Base-by-base conservation (phyloP, 441 rosid genomes). In the Macaranga tanarius region DNA sequence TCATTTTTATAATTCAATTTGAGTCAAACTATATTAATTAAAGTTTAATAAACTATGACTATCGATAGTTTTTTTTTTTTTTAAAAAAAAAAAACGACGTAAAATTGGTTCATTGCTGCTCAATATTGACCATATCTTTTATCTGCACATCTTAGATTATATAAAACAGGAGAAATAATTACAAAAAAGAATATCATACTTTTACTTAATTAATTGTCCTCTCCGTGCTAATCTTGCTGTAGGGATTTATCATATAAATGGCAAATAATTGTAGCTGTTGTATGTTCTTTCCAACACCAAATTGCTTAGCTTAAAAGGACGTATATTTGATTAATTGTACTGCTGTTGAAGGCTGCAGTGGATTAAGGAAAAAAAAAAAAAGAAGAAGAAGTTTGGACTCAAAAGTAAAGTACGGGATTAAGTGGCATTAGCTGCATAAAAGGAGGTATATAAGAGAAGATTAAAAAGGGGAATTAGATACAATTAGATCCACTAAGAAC, bases 401-500 rank as follows among this genome's bases (percentile, higher is more conserved):
- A 44, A 75, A 65, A 62, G 74, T n/a, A 68, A 69, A 75, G 78
- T 47, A 74, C 44, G 47, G n/a, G 47, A 65, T 31, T 60, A 73
- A 69, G 78, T 62, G 54, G 71, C 38, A 70, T 77, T 77, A 77
- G 42, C 28, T 70, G 51, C 50, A 40, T 48, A 70, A 81, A 72
- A 67, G 77, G 20, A 60, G 62, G 59, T 42, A 61, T 67, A 61
- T 65, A 68, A 63, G 71, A 68, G 78, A 76, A 68, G 82, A 70
- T 72, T 71, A 81, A 79, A 79, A 70, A 70, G 80, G 72, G 61
- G 47, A 70, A 74, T 80, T 65, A 72, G 78, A 73, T 75, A 26
- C 44, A 76, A 76, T 72, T 79, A 80, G 75, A 74, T 81, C 62
- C 80, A 69, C 75, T 70, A 52, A 75, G 73, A 71, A 71, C 71